Evolutionary conservation across 225 moss, liverwort and hornwort genomes (phyloP).

Genomic region (Marchantia polymorpha): DNA sequence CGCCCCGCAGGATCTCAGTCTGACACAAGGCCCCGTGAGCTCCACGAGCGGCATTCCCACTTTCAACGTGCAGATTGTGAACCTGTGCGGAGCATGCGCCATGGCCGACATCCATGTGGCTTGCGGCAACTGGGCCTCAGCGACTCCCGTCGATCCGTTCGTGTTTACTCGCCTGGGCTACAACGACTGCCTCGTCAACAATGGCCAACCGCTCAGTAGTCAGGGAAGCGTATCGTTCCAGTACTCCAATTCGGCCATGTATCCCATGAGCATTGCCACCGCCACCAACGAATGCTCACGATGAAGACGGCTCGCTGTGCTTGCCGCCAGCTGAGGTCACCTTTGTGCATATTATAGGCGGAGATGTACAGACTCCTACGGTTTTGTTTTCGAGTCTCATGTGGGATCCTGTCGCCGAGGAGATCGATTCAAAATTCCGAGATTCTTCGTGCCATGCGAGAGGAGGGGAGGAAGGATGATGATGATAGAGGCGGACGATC

Average conservation of each 20-base stretch:
- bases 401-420: neutral
- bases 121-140: conserved; percentile 85
- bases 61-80: conserved; percentile 86
- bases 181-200: conserved; percentile 87
- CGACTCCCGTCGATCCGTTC: conserved; percentile 71
- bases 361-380: conserved; percentile 4
- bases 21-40: conserved; percentile 41
- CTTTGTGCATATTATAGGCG: neutral
- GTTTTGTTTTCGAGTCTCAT: neutral
- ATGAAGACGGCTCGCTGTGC: neutral
- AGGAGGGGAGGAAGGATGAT: no score
- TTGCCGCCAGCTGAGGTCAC: neutral
- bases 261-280: conserved; percentile 58
- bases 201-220: conserved; percentile 66
- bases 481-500: no score
- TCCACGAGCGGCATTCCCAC: conserved; percentile 81
- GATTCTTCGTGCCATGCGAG: no score
- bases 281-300: conserved; percentile 27
- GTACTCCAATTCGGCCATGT: conserved; percentile 89
- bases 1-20: conserved; percentile 39
- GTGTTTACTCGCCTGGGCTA: conserved; percentile 72
- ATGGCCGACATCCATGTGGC: conserved; percentile 77
- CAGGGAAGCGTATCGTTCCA: conserved; percentile 81
- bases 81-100: conserved; percentile 75
- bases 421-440: no score